A percentile compares a stretch with the other conserved stretches of the same genome.
Evolutionary conservation across 2,329 filamentous ascomycete species (phyloP).

Genomic region (Penicillium thymicola): DNA sequence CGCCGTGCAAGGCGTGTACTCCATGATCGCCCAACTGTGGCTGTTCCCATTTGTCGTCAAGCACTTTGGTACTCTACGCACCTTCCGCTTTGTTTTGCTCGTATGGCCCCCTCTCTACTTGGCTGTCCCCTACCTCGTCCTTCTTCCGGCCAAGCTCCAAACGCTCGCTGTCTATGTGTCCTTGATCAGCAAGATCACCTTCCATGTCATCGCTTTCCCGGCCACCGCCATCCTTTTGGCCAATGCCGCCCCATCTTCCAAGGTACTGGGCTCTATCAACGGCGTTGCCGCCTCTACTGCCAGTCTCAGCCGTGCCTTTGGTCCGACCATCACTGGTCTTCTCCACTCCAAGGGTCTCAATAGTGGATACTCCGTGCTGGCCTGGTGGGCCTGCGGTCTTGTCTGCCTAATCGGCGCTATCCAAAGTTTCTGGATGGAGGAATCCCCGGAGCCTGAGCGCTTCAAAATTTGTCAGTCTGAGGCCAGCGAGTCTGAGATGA

Average conservation of each 20-base stretch:
- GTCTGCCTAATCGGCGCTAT: slow-evolving; percentile 73
- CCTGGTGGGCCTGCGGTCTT: slow-evolving; percentile 86
- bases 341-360: slow-evolving; percentile 78
- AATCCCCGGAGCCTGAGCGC: slow-evolving; percentile 48
- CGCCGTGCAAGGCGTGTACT: slow-evolving; percentile 83
- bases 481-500: slow-evolving; percentile 28
- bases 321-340: slow-evolving; percentile 81
- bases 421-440: slow-evolving; percentile 72
- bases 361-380: slow-evolving; percentile 78
- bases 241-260: slow-evolving; percentile 78
- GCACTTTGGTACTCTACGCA: slow-evolving; percentile 71
- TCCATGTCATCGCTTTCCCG: slow-evolving; percentile 86
- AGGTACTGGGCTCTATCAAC: slow-evolving; percentile 87
- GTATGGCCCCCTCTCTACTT: slow-evolving; percentile 87
- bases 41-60: slow-evolving; percentile 76
- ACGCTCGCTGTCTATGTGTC: slow-evolving; percentile 73
- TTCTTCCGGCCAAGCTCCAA: slow-evolving; percentile 69
- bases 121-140: slow-evolving; percentile 79
- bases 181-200: slow-evolving; percentile 88
- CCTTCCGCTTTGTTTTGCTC: slow-evolving; percentile 77
- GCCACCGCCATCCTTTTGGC: slow-evolving; percentile 84
- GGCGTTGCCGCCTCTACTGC: slow-evolving; percentile 88
- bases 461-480: slow-evolving; percentile 33
- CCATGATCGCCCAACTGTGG: slow-evolving; percentile 79
- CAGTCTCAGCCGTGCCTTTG: slow-evolving; percentile 81